Conservation (phyloP, 208 protist genomes). For the Leishmania martiniquensis region DNA sequence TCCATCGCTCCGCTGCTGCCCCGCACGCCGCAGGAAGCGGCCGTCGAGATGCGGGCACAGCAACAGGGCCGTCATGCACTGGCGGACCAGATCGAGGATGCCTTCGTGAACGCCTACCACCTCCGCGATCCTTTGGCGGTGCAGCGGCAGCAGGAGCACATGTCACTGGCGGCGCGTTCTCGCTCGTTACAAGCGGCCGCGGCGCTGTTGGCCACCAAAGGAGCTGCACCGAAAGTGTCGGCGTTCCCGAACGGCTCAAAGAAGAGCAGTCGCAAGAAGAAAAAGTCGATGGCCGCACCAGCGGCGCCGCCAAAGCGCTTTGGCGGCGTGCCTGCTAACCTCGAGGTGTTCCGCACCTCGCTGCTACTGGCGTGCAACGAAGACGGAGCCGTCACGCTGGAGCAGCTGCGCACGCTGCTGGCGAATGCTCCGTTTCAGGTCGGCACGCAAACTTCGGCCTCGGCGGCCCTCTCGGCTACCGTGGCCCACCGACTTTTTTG, state of each 20-base stretch:
- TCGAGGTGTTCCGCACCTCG: slow-evolving; percentile 41
- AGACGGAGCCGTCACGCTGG: slow-evolving; percentile 45
- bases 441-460: slow-evolving; percentile 27
- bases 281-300: slow-evolving; percentile 11
- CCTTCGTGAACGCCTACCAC: slow-evolving; percentile 62
- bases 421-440: slow-evolving; percentile 61
- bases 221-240: background rate
- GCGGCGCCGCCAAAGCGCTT: slow-evolving; percentile 24
- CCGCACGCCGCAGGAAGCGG: slow-evolving; percentile 19
- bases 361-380: slow-evolving; percentile 49
- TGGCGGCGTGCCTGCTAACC: slow-evolving; percentile 45
- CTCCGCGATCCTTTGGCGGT: slow-evolving; percentile 46
- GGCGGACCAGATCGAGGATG: slow-evolving; percentile 52
- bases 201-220: slow-evolving; percentile 14
- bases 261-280: slow-evolving; percentile 23
- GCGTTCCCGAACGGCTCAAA: slow-evolving; percentile 2
- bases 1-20: slow-evolving; percentile 7
- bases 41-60: slow-evolving; percentile 16
- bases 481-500: slow-evolving; percentile 30
- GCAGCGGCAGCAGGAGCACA: slow-evolving; percentile 23
- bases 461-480: slow-evolving; percentile 27
- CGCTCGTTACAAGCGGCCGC: slow-evolving; percentile 22
- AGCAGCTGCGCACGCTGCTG: slow-evolving; percentile 39
- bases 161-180: slow-evolving; percentile 17
- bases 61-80: slow-evolving; percentile 34